Conservation (phyloP, 306 rosid species). For the Lupinus albus region DNA sequence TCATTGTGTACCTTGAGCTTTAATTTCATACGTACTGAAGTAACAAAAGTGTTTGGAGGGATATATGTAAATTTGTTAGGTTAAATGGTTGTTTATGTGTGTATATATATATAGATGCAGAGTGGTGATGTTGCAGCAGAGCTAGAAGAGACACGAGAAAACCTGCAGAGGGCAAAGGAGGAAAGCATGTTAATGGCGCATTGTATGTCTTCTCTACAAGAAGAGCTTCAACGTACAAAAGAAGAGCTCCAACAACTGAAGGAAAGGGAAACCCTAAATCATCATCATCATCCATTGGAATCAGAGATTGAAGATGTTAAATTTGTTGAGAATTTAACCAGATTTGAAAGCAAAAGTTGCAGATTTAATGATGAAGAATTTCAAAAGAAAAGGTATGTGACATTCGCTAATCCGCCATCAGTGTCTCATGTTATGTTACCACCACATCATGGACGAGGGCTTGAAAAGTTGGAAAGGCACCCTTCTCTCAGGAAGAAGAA, state of each 20-base stretch:
- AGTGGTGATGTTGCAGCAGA: constrained; percentile 61
- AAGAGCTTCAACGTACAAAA: constrained; percentile 75
- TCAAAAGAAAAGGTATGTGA: constrained; percentile 87
- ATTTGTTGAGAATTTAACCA: constrained; percentile 55
- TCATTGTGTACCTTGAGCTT: constrained; percentile 12
- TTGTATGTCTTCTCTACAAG: constrained; percentile 67
- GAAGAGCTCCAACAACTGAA: constrained; percentile 62
- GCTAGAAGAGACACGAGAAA: constrained; percentile 72
- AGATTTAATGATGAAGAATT: constrained; percentile 53
- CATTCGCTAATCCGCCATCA: constrained; percentile 78
- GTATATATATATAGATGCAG: constrained; percentile 43
- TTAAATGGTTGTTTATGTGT: background rate
- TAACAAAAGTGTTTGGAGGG: background rate
- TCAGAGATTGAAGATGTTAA: constrained; percentile 64
- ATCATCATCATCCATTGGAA: constrained; percentile 27
- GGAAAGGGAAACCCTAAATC: constrained; percentile 49
- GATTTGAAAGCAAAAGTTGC: constrained; percentile 42
- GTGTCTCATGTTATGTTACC: constrained; percentile 50
- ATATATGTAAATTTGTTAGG: background rate
- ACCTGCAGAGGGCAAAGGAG: constrained; percentile 69
- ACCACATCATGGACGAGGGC: constrained; percentile 42
- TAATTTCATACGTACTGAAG: background rate
- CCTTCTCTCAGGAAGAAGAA: constrained; percentile 76
- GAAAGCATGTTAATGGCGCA: constrained; percentile 77
- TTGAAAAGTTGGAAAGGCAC: constrained; percentile 62